Evolutionary conservation across 2,329 filamentous ascomycete species (phyloP), one percentile per base, ranked within the genome.

Genomic region (Ilyonectria destructans): DNA sequence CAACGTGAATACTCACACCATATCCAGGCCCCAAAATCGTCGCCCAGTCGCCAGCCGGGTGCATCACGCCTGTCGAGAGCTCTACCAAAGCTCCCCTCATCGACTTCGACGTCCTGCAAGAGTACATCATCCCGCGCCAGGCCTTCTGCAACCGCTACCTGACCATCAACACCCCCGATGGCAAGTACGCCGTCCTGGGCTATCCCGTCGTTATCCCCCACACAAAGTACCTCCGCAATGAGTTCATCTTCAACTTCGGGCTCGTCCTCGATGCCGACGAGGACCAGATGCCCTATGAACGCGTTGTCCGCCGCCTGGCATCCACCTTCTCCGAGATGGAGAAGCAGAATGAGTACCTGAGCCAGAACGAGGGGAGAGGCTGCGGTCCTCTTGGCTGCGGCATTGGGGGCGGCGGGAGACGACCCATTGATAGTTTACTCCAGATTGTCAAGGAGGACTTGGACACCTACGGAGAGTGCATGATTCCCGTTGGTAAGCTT

Each of bases 161-260:
- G 69, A 92, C 93, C 31, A 91, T 97, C 63, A 92, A 92, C 80
- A 92, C 93, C 52, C 89, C 90, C 0, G 88, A 90, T 62, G 86
- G 86, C 73, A 89, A 89, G 72, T 92, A 95, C 81, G 90, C 91
- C 65, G 90, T 99, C 62, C 87, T 99, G 37, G 94, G 95, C 17
- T 94, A 95, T 76, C 96, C 96, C 0, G 92, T 98, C 60, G 96
- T 94, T 78, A 94, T 98, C 78, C 90, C 92, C 58, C 89, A 95
- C 71, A 88, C 91, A 62, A 92, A 92, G 74, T 97, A 98, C 78
- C 90, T 92, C 77, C 92, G 96, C 66, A 97, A 97, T 82, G 94
- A 97, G 81, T 98, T 98, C 85, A 97, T 98, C 78, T 99, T 98
- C 89, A 98, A 98, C 81, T 97, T 98, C 78, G 95, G 94, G 67